Evolutionary conservation across 73 alveolate species (phyloP).

Genomic region (Symbiodinium natans): DNA sequence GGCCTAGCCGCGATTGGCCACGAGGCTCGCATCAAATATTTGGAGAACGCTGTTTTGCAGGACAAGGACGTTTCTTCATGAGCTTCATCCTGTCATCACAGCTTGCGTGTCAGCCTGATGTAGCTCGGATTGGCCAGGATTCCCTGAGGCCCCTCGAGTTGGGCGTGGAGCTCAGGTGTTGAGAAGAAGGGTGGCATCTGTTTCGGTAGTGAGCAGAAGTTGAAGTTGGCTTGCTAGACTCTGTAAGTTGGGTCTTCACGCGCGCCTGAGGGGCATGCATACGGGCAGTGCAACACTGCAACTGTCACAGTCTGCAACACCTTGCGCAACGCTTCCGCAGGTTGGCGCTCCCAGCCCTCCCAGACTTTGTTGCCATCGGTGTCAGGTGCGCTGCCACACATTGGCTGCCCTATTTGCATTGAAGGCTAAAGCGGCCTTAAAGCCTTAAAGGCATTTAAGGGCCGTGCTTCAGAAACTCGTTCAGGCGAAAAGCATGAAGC

Average conservation of each 20-base stretch:
- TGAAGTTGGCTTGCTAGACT: too few relatives aligned
- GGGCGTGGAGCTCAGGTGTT: background rate
- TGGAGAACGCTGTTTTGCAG: constrained; percentile 2
- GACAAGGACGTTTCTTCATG: background rate
- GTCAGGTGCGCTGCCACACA: background rate
- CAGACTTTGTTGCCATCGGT: background rate
- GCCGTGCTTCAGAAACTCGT: too few relatives aligned
- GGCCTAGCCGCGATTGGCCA: too few relatives aligned
- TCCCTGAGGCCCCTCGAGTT: background rate
- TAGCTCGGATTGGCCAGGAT: background rate
- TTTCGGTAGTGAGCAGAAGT: background rate
- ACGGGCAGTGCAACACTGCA: too few relatives aligned
- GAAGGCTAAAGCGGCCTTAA: too few relatives aligned
- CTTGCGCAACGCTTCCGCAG: background rate
- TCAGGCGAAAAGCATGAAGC: background rate
- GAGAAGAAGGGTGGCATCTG: too few relatives aligned
- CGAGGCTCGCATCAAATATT: constrained; percentile 15
- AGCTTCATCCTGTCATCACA: too few relatives aligned
- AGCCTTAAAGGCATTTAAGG: too few relatives aligned
- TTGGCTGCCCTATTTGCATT: too few relatives aligned
- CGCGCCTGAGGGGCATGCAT: too few relatives aligned
- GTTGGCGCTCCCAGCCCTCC: background rate
- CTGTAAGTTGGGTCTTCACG: too few relatives aligned
- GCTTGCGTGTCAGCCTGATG: background rate
- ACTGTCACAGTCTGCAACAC: too few relatives aligned